Conservation (phyloP, 2,329 filamentous ascomycete genomes). For the Emergomyces pasteurianus region DNA sequence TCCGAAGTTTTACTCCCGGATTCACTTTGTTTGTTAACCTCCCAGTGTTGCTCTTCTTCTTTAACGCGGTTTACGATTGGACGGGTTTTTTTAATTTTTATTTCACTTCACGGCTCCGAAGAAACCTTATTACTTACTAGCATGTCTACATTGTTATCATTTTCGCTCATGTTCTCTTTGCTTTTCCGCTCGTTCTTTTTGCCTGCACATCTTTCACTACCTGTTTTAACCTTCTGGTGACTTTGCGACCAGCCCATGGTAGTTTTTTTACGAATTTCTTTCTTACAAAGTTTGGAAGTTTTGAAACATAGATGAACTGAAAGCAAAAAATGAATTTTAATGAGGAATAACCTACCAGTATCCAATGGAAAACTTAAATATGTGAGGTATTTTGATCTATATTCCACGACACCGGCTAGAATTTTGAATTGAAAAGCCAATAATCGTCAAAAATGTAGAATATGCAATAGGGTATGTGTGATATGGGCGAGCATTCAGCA, state of each 20-base stretch:
- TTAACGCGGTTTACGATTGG: conserved; percentile 3
- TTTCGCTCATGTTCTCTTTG: neutral
- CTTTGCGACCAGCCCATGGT: neutral
- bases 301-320: neutral
- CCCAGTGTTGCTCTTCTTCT: neutral
- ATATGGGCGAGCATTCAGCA: neutral
- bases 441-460: neutral
- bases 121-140: neutral
- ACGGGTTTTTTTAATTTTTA: neutral
- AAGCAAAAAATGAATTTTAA: neutral
- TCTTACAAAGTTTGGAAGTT: neutral
- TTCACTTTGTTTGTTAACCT: neutral
- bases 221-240: neutral
- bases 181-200: neutral
- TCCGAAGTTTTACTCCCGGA: neutral
- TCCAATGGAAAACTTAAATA: neutral
- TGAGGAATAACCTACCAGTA: neutral
- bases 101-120: neutral
- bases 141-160: neutral
- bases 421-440: neutral
- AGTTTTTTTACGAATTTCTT: neutral
- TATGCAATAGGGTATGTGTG: neutral
- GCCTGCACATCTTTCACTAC: neutral
- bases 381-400: neutral
- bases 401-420: neutral